Evolutionary conservation across 2,329 filamentous ascomycete species (phyloP).

Genomic region (Sporothrix mexicana): DNA sequence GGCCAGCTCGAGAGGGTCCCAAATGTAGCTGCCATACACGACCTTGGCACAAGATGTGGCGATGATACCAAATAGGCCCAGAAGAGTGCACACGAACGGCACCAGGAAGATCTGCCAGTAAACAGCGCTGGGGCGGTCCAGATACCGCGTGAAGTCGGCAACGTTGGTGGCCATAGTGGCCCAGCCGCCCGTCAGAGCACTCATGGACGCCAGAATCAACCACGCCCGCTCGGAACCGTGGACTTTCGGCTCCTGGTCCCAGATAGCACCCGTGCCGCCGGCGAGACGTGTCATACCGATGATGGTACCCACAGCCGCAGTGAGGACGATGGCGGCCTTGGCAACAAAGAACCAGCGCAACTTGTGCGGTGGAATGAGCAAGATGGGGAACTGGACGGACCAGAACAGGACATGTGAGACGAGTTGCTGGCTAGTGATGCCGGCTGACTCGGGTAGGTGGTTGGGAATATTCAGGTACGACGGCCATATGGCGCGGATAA

Average conservation of each 20-base stretch:
- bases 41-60: conserved; percentile 59
- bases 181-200: conserved; percentile 41
- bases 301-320: conserved; percentile 30
- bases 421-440: conserved; percentile 59
- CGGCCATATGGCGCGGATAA: conserved; percentile 50
- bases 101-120: conserved; percentile 41
- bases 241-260: conserved; percentile 39
- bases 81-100: conserved; percentile 47
- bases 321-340: conserved; percentile 40
- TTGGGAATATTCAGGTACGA: conserved; percentile 51
- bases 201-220: conserved; percentile 41
- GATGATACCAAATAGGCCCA: conserved; percentile 59
- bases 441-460: conserved; percentile 48
- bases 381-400: conserved; percentile 55
- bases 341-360: conserved; percentile 55
- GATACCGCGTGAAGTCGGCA: conserved; percentile 41
- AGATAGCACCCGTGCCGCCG: conserved; percentile 40
- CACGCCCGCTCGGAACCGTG: conserved; percentile 39
- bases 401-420: conserved; percentile 59
- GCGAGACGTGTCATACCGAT: conserved; percentile 41
- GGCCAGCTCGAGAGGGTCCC: conserved; percentile 56
- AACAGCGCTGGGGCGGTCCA: conserved; percentile 39
- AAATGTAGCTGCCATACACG: conserved; percentile 50
- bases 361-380: conserved; percentile 57
- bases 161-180: conserved; percentile 35